A percentile compares a stretch with the other conserved stretches of the same genome.
Evolutionary conservation across 2,329 filamentous ascomycete species (phyloP).

Genomic region (Cladosporium colombiae): DNA sequence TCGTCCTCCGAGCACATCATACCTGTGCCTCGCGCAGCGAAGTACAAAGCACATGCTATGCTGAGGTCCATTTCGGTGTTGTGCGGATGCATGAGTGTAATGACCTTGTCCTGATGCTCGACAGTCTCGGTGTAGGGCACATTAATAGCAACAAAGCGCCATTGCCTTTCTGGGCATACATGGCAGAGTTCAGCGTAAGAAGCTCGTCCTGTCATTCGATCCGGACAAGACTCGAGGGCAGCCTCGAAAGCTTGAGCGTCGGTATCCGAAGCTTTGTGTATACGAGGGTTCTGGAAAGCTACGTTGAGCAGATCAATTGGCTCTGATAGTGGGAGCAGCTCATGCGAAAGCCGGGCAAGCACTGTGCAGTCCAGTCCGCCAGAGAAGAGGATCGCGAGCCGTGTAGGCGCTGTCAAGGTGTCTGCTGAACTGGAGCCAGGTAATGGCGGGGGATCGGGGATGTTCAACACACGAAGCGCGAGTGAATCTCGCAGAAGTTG

Average conservation of each 20-base stretch:
- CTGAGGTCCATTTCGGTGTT: slow-evolving; percentile 99
- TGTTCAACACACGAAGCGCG: slow-evolving; percentile 52
- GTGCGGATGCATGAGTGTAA: slow-evolving; percentile 83
- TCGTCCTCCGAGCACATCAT: slow-evolving; percentile 20
- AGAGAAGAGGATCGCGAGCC: slow-evolving; percentile 83
- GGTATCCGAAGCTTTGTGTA: slow-evolving; percentile 44
- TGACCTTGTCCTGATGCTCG: slow-evolving; percentile 67
- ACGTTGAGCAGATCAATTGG: slow-evolving; percentile 89
- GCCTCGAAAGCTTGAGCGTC: slow-evolving; percentile 25
- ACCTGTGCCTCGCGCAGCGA: slow-evolving; percentile 73
- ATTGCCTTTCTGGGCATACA: slow-evolving; percentile 69
- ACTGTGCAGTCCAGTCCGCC: slow-evolving; percentile 92
- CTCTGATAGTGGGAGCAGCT: slow-evolving; percentile 68
- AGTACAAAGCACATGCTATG: slow-evolving; percentile 91
- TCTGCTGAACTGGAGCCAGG: slow-evolving; percentile 13
- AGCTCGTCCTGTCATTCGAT: slow-evolving; percentile 80
- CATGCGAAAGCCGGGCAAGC: slow-evolving; percentile 76
- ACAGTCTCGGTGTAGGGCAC: slow-evolving; percentile 76
- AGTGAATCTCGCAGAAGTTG: slow-evolving; percentile 32
- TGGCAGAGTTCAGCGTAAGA: slow-evolving; percentile 73
- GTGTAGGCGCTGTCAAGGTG: slow-evolving; percentile 39
- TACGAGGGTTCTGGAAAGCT: slow-evolving; percentile 89
- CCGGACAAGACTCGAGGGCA: slow-evolving; percentile 81
- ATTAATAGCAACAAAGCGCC: slow-evolving; percentile 86
- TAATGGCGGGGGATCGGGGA: slow-evolving; percentile 53